Conservation (phyloP, 768 basidiomycete species). For the Boletus patriciae region DNA sequence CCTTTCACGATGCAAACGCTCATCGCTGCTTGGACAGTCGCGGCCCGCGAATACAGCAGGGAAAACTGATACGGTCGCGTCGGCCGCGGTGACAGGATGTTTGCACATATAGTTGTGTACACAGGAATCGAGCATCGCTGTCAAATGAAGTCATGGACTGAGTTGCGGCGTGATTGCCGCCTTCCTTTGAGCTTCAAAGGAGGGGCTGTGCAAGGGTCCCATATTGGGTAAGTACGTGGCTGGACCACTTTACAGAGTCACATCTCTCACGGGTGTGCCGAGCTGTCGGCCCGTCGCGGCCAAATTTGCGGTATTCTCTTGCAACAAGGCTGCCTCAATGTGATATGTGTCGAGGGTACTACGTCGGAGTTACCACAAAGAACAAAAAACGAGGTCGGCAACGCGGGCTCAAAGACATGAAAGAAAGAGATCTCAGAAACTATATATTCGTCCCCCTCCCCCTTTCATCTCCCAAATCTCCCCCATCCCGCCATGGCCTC, state of each 20-base stretch:
- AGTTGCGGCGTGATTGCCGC: constrained; percentile 11
- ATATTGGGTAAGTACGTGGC: constrained; percentile 23
- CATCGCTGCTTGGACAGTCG: constrained; percentile 43
- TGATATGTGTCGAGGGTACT: constrained; percentile 35
- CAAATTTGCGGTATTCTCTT: constrained; percentile 17
- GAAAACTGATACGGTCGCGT: constrained; percentile 71
- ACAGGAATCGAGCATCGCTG: constrained; percentile 14
- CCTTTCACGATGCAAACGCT: background rate
- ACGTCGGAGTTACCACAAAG: constrained; percentile 40
- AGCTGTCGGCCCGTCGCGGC: constrained; percentile 12
- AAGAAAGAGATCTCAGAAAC: constrained; percentile 34
- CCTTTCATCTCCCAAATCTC: constrained; percentile 20
- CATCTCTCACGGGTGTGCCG: constrained; percentile 31
- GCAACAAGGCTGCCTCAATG: constrained; percentile 40
- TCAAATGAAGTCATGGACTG: constrained; percentile 9
- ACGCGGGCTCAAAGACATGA: constrained; percentile 39
- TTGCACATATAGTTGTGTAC: constrained; percentile 9
- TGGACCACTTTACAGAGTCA: constrained; percentile 29
- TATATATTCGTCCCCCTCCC: constrained; percentile 29
- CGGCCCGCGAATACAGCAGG: constrained; percentile 73
- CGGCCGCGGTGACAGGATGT: constrained; percentile 35
- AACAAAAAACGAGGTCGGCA: constrained; percentile 44
- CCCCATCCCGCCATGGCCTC: constrained; percentile 27
- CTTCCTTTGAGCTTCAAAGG: constrained; percentile 8
- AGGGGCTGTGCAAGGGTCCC: constrained; percentile 14